phyloP scores from a whole-genome alignment of 495 filamentous ascomycete genomes.

The Ascodesmis nigricans region DNA sequence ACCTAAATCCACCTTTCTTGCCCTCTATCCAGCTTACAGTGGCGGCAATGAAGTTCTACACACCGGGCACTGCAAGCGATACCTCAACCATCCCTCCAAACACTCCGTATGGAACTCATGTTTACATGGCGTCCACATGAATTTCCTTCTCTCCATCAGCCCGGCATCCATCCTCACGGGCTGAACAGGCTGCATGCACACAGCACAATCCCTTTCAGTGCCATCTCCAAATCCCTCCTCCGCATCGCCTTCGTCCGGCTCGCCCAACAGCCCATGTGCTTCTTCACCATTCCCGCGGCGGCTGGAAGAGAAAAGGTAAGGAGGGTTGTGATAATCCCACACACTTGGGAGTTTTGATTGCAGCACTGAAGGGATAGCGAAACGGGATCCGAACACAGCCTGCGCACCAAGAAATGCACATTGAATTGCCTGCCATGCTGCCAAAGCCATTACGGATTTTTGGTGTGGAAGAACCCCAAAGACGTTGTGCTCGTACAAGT shows the following conservation, averaged over 20 bases:
- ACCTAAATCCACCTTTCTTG: too few relatives aligned
- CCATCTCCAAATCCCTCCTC: conserved; percentile 46
- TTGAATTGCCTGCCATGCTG: conserved; percentile 84
- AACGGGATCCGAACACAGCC: conserved; percentile 66
- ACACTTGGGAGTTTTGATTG: conserved; percentile 34
- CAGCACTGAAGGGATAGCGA: conserved; percentile 33
- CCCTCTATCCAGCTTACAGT: too few relatives aligned
- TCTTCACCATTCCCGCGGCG: conserved; percentile 70
- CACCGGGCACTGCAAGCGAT: conserved; percentile 81
- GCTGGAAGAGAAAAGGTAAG: too few relatives aligned
- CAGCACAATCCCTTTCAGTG: too few relatives aligned
- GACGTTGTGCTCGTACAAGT: conserved; percentile 48
- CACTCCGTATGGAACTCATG: conserved; percentile 91
- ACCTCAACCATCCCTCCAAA: conserved; percentile 89
- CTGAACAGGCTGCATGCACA: conserved; percentile 78
- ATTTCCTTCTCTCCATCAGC: conserved; percentile 52
- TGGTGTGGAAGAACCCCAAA: conserved; percentile 52
- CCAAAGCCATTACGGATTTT: conserved; percentile 36
- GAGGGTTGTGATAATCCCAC: conserved; percentile 92
- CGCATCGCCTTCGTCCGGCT: conserved; percentile 23
- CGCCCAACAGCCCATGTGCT: conserved; percentile 28
- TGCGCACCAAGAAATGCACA: conserved; percentile 55
- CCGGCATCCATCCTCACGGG: conserved; percentile 46
- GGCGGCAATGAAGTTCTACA: too few relatives aligned
- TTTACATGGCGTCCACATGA: conserved; percentile 94